A percentile compares a stretch with the other conserved stretches of the same genome.
These are phyloP conservation scores for Ottelia alismoides DNA, from an alignment of 106 monocot species.

Conservation along the genomic window DNA sequence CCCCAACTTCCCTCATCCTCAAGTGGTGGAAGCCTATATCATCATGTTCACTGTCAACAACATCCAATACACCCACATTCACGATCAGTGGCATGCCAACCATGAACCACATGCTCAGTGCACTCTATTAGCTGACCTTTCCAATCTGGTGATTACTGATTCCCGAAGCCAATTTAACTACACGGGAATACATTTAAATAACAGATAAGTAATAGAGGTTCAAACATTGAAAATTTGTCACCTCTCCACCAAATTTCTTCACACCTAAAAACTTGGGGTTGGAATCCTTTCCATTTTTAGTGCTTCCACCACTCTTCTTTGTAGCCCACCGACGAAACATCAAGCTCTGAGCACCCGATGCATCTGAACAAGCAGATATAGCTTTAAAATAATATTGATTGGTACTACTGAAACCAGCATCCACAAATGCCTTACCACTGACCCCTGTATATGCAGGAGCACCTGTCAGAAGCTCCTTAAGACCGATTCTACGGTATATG, in stretches of 20 bases:
- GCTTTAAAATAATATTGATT: background rate
- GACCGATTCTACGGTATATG: slow-evolving; percentile 35
- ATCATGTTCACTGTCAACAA: too few species aligned
- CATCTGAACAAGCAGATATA: slow-evolving; percentile 29
- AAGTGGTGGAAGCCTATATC: too few species aligned
- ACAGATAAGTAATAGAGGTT: background rate
- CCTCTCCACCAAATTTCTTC: slow-evolving; percentile 93
- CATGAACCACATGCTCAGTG: too few species aligned
- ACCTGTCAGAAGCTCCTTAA: slow-evolving; percentile 40
- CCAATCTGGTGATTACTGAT: background rate
- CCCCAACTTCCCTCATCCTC: too few species aligned
- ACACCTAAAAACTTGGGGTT: slow-evolving; percentile 62
- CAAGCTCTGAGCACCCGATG: slow-evolving; percentile 45
- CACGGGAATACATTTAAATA: background rate
- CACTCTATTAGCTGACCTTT: too few species aligned
- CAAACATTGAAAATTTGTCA: too few species aligned
- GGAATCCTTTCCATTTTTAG: slow-evolving; percentile 78
- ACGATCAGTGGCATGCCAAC: too few species aligned
- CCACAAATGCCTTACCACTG: slow-evolving; percentile 24
- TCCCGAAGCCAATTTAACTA: background rate
- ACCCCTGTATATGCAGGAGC: slow-evolving; percentile 31
- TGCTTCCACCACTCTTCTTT: slow-evolving; percentile 71
- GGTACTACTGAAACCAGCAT: background rate
- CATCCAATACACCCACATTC: too few species aligned
- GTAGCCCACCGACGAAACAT: slow-evolving; percentile 78